phyloP scores from a whole-genome alignment of 164 flowering plant genomes.

The Platanus orientalis region DNA sequence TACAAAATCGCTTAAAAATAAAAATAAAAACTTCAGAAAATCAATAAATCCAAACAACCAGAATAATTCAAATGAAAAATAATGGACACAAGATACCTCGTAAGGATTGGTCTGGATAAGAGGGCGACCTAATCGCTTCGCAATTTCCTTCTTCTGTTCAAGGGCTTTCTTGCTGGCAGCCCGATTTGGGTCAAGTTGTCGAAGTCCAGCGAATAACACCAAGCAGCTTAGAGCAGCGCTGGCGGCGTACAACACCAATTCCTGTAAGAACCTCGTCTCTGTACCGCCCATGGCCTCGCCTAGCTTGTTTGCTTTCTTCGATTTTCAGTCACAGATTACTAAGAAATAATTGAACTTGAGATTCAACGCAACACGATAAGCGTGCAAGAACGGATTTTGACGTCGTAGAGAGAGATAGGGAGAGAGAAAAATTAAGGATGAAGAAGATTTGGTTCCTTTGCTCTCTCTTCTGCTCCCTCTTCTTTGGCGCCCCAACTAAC shows the following conservation, averaged over 20 bases:
- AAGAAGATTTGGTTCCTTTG: too few relatives aligned
- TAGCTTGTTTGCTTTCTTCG: not conserved
- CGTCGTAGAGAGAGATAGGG: too few relatives aligned
- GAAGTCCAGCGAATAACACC: constrained; percentile 67
- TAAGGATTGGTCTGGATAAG: constrained; percentile 75
- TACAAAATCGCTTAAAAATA: too few relatives aligned
- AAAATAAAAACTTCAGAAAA: too few relatives aligned
- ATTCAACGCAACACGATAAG: too few relatives aligned
- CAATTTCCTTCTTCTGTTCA: constrained; percentile 77
- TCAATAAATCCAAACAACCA: too few relatives aligned
- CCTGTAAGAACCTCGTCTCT: constrained; percentile 52
- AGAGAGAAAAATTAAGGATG: too few relatives aligned
- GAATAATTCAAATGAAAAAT: not conserved
- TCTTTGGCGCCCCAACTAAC: too few relatives aligned
- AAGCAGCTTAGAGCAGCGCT: constrained; percentile 84
- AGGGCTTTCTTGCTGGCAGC: constrained; percentile 77
- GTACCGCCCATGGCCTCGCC: not conserved
- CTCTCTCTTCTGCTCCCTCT: too few relatives aligned
- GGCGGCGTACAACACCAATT: constrained; percentile 70
- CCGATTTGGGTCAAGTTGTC: constrained; percentile 85
- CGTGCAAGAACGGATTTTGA: too few relatives aligned
- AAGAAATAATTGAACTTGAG: too few relatives aligned
- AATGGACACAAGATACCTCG: constrained; percentile 42
- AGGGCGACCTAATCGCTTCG: constrained; percentile 89
- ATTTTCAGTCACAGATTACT: too few relatives aligned